Percentiles rank a stretch among this genome's conserved stretches.
Conservation (phyloP, 805 yeast species). For the Saccharomycodes ludwigii region DNA sequence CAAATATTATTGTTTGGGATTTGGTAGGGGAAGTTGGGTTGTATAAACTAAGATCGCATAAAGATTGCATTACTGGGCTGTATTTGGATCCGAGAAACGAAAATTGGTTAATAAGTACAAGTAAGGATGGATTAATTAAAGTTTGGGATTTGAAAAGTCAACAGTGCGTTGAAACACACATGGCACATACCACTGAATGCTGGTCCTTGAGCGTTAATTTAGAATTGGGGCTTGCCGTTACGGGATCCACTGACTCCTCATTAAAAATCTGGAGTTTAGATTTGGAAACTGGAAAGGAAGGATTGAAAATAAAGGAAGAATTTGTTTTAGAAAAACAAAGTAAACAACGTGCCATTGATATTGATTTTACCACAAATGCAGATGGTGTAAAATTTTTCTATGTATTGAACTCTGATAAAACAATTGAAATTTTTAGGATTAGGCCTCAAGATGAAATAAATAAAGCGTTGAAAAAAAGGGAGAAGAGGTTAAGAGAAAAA, state of each 20-base stretch:
- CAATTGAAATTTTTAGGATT: slow-evolving; percentile 67
- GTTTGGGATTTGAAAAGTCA: slow-evolving; percentile 86
- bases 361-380: slow-evolving; percentile 32
- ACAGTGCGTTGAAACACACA: slow-evolving; percentile 88
- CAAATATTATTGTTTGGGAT: slow-evolving; percentile 87
- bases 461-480: slow-evolving; percentile 66
- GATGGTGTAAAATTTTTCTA: slow-evolving; percentile 34
- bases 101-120: slow-evolving; percentile 58
- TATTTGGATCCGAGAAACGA: slow-evolving; percentile 36
- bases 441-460: slow-evolving; percentile 66
- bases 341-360: slow-evolving; percentile 52
- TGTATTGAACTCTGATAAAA: slow-evolving; percentile 69
- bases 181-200: slow-evolving; percentile 88
- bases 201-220: slow-evolving; percentile 60
- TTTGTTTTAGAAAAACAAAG: slow-evolving; percentile 70
- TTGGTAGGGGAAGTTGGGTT: slow-evolving; percentile 85
- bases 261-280: slow-evolving; percentile 75
- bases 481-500: slow-evolving; percentile 64
- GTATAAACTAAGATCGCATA: slow-evolving; percentile 77
- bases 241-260: slow-evolving; percentile 73
- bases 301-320: slow-evolving; percentile 37
- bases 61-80: slow-evolving; percentile 70
- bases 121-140: slow-evolving; percentile 86
- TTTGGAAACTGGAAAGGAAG: slow-evolving; percentile 34
- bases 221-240: slow-evolving; percentile 33